Conservation (phyloP, 495 filamentous ascomycete genomes). For the Penicillium steckii region DNA sequence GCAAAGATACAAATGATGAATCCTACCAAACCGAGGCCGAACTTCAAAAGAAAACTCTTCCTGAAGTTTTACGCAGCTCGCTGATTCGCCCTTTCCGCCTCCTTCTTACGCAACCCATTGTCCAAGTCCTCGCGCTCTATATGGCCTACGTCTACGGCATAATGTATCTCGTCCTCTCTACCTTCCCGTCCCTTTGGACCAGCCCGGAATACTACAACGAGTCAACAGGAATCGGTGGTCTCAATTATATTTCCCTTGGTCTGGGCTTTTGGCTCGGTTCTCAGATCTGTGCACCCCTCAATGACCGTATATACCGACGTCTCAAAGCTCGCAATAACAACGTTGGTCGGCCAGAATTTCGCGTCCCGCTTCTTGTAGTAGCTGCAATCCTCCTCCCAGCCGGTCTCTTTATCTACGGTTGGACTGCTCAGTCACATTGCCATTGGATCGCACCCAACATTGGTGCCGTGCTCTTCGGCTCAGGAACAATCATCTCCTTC, state of each 20-base stretch:
- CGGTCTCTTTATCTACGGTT: slow-evolving; percentile 72
- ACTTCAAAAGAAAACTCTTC: slow-evolving; percentile 41
- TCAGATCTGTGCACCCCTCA: slow-evolving; percentile 61
- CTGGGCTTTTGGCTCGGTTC: slow-evolving; percentile 66
- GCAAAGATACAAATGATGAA: slow-evolving; percentile 62
- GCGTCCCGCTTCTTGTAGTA: slow-evolving; percentile 61
- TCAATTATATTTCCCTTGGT: slow-evolving; percentile 71
- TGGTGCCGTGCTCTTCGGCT: slow-evolving; percentile 57
- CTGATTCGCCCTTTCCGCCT: slow-evolving; percentile 57
- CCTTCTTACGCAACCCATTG: slow-evolving; percentile 59
- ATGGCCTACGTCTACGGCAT: slow-evolving; percentile 71
- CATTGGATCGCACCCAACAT: slow-evolving; percentile 78
- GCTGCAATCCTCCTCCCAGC: slow-evolving; percentile 58
- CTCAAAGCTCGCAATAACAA: slow-evolving; percentile 60
- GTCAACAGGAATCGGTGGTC: slow-evolving; percentile 57
- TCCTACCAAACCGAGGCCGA: slow-evolving; percentile 66
- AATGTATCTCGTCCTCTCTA: slow-evolving; percentile 70
- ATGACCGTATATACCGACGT: slow-evolving; percentile 61
- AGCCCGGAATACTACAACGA: slow-evolving; percentile 53
- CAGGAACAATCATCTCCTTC: slow-evolving; percentile 62
- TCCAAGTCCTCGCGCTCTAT: slow-evolving; percentile 59
- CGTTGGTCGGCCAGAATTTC: slow-evolving; percentile 63
- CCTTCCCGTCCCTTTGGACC: slow-evolving; percentile 65
- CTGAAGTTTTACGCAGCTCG: slow-evolving; percentile 38
- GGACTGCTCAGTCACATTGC: slow-evolving; percentile 58